These are phyloP conservation scores for Russula foetens DNA, from an alignment of 768 basidiomycete genomes.

Conservation along the genomic window DNA sequence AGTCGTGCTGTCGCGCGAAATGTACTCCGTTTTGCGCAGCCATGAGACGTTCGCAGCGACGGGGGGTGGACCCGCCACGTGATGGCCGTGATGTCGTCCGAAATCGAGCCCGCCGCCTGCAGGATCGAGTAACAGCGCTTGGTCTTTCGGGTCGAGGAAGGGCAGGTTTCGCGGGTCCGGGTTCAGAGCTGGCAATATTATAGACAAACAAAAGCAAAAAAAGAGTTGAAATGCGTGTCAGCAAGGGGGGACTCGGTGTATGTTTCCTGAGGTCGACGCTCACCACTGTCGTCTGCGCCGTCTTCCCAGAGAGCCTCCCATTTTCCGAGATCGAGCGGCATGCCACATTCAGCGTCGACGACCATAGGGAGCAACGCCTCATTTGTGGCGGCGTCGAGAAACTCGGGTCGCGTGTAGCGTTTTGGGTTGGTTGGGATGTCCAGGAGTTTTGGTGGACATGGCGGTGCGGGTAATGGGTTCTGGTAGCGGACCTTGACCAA, in stretches of 20 bases:
- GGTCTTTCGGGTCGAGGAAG: constrained; percentile 64
- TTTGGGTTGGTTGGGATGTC: constrained; percentile 85
- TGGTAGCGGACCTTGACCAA: constrained; percentile 89
- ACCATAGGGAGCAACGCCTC: constrained; percentile 90
- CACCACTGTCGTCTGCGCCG: constrained; percentile 60
- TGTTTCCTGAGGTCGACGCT: neutral
- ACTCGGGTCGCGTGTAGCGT: constrained; percentile 83
- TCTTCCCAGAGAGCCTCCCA: constrained; percentile 84
- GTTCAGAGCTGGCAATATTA: constrained; percentile 46
- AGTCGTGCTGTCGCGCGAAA: constrained; percentile 51
- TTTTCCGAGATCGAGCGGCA: constrained; percentile 85
- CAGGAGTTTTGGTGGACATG: constrained; percentile 94
- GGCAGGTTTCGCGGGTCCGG: constrained; percentile 55
- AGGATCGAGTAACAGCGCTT: constrained; percentile 65
- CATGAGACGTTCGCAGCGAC: constrained; percentile 66
- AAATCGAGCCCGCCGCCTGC: constrained; percentile 37
- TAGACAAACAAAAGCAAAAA: neutral
- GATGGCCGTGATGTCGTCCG: constrained; percentile 29
- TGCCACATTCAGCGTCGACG: constrained; percentile 92
- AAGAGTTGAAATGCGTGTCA: neutral
- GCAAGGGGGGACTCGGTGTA: neutral
- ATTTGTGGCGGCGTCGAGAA: constrained; percentile 70
- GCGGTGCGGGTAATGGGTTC: constrained; percentile 91
- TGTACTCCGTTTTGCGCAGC: constrained; percentile 89
- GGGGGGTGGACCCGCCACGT: constrained; percentile 37